Base-by-base conservation (phyloP, 805 yeast genomes). In the Suhomyces sp. region DNA sequence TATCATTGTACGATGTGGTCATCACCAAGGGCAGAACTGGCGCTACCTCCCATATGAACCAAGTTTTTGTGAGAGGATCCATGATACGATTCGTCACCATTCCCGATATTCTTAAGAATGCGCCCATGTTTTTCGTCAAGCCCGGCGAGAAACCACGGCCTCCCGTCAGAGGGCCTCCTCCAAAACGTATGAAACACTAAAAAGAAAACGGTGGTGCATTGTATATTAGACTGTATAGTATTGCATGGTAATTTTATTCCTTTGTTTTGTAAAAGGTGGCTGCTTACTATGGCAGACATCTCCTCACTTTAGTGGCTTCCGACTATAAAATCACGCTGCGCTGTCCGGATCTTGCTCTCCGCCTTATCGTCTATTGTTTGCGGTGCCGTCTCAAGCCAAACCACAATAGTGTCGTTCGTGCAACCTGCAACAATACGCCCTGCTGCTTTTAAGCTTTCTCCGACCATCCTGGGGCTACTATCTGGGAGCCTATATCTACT, bases 51-150 rank as follows among this genome's bases (percentile, higher is more conserved):
- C 87, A 86, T 58, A 78, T 89, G 77, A 90, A 87, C 56, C 89
- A 87, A 60, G 96, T 91, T 3, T 92, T 89, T 66, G 83, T 93
- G 3, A 81, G 99, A 60, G 99, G 99, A 1, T 89, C 97, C 0
- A 92, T 88, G 70, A 83, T 93, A 21, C 81, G 91, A 54, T 86
- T 90, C 67, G 79, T 94, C 56, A 82, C 86, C 19, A 84, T 94
- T 5, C 99, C 99, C 0, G 98, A 93, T 47, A 84, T 92, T 69
- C 77, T 93, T 48, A 80, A 79, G 60, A 83, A 90, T 65, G 97
- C 98, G 1, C 98, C 98, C 12, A 81, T 92, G 84, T 86, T 93
- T 60, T 84, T 76, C 61, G 57, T 83, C 82, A 75, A 64, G 69
- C 79, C 67, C 65, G 66, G 68, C 35, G 80, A 79, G 21, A 85